A percentile compares a stretch with the other conserved stretches of the same genome.
Evolutionary conservation across 2,329 filamentous ascomycete species (phyloP).

Genomic region (Paraphaeosphaeria minitans): DNA sequence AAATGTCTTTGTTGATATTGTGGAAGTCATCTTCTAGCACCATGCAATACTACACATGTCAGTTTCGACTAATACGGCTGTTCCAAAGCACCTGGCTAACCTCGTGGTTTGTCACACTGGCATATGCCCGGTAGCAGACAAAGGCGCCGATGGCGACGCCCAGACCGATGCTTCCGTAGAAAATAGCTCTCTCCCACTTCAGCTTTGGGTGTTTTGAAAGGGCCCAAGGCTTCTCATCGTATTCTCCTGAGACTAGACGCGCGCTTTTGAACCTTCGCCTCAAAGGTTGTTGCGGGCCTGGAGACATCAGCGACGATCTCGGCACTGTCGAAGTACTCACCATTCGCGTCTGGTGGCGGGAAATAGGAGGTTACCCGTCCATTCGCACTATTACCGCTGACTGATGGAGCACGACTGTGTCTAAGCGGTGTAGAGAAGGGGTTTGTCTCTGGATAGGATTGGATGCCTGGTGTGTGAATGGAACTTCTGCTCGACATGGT

Average conservation of each 20-base stretch:
- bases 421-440: conserved; percentile 28
- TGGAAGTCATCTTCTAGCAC: conserved; percentile 62
- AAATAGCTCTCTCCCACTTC: conserved; percentile 28
- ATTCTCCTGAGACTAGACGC: conserved; percentile 24
- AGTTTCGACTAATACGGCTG: background rate
- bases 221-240: conserved; percentile 31
- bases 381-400: conserved; percentile 20
- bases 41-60: conserved; percentile 24
- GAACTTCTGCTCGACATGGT: conserved; percentile 28
- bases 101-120: conserved; percentile 25
- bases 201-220: conserved; percentile 24
- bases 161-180: conserved; percentile 26
- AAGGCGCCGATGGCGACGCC: conserved; percentile 27
- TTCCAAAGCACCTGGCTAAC: background rate
- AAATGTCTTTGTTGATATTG: conserved; percentile 64
- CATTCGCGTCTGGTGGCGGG: conserved; percentile 14
- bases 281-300: conserved; percentile 16
- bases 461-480: conserved; percentile 21
- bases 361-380: conserved; percentile 20
- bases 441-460: conserved; percentile 23
- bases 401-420: conserved; percentile 27
- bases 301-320: background rate
- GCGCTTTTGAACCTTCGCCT: conserved; percentile 29
- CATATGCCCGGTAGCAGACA: conserved; percentile 28
- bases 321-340: background rate